Base-by-base conservation (phyloP, 2,329 filamentous ascomycete species). In the Sporothrix schenckii region DNA sequence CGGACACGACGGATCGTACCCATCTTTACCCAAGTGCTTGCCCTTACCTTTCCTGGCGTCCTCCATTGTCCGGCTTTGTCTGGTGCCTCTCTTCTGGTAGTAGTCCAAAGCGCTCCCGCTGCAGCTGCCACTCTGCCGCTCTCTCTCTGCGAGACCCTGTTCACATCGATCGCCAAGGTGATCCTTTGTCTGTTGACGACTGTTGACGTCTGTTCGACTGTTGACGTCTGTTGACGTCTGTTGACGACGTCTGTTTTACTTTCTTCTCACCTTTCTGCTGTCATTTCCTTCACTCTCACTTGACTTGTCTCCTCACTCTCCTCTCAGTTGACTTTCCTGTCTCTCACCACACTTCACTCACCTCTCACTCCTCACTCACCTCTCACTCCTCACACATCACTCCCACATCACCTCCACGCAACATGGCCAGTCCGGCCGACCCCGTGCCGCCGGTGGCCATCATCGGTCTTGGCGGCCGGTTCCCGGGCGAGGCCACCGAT, bases 401-500 rank as follows among this genome's bases (percentile, higher is more conserved):
- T 27, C 27, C 4, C 27, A 2, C 4, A 2, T 27, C 27, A 27
- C 27, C 2, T 27, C 27, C 27, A 24, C 54, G 60, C 39, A 65
- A 30, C 27, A 73, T 73, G 72, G 61, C 47, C 14, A 44, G 54
- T 2, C 1, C 53, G 19, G 53, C 68, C 9, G 58, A 68, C 5
- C 0, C 53, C 27, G 60, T 76, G 50, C 76, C 78, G 44, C 80
- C 73, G 24, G 61, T 82, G 58, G 81, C 80, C 24, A 76, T 82
- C 21, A 73, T 82, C 54, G 80, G 81, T 56, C 76, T 76, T 11
- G 77, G 76, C 14, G 80, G 80, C 70, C 77, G 79, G 24, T 79
- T 81, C n/a, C 78, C 80, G 0, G 79, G 79, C 9, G 75, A 74
- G 53, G 77, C 78, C 2, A 77, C 72, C 1, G 76, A 75, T 21